phyloP scores from a whole-genome alignment of 305 asterid species.

The Fraxinus velutina region DNA sequence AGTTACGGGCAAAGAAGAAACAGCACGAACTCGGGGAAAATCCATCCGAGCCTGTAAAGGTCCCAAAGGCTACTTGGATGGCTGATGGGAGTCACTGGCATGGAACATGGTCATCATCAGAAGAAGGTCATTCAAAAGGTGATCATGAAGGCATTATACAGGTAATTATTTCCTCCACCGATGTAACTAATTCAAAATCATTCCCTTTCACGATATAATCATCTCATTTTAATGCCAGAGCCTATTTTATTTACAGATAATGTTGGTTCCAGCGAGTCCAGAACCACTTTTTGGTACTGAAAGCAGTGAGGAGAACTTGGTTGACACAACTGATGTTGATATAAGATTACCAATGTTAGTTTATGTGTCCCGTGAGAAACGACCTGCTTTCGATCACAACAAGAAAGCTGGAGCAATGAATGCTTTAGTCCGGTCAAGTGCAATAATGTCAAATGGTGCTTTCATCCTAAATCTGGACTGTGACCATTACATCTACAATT shows the following conservation, averaged over 20 bases:
- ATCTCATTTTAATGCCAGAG: neutral
- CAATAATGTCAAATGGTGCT: conserved; percentile 85
- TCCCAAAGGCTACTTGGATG: conserved; percentile 91
- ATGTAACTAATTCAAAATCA: neutral
- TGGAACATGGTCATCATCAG: conserved; percentile 71
- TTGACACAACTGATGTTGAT: conserved; percentile 64
- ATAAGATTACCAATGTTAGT: conserved; percentile 83
- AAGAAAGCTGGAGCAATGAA: conserved; percentile 98
- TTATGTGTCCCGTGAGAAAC: conserved; percentile 81
- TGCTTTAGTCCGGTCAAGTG: conserved; percentile 84
- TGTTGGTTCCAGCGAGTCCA: conserved; percentile 71
- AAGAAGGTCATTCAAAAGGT: conserved; percentile 68
- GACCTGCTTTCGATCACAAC: conserved; percentile 78
- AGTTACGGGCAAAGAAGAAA: conserved; percentile 63
- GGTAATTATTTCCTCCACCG: conserved; percentile 31
- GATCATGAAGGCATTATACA: conserved; percentile 92
- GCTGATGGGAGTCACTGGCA: conserved; percentile 90
- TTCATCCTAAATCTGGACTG: conserved; percentile 90
- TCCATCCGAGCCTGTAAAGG: conserved; percentile 44
- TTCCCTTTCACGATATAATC: neutral
- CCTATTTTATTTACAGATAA: conserved; percentile 50
- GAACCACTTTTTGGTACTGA: conserved; percentile 66
- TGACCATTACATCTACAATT: conserved; percentile 81
- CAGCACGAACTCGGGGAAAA: conserved; percentile 60
- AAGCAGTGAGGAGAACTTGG: conserved; percentile 50